Evolutionary conservation across 2,329 filamentous ascomycete species (phyloP), one percentile per base, ranked within the genome.

Genomic region (Diplodia scrobiculata): DNA sequence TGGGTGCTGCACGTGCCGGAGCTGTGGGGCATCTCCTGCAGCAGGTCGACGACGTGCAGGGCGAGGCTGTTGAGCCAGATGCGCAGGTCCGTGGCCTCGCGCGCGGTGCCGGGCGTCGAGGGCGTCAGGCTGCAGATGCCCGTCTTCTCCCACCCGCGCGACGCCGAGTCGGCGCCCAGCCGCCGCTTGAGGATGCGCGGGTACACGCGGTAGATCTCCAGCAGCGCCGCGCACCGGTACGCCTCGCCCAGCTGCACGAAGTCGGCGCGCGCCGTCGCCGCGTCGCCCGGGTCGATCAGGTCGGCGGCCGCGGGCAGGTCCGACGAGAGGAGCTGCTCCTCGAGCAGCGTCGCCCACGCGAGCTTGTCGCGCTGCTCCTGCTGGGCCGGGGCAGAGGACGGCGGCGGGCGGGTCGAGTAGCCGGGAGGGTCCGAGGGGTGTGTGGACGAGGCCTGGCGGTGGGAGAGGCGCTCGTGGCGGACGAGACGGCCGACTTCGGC

Each of bases 121-220:
- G 62, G 48, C 7, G 54, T 60, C 9, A 54, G 65, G 34, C 27
- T 25, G 65, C 55, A 52, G 48, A 63, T 54, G 38, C 55, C 55
- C 38, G 54, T 59, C 25, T 45, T 45, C 53, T 66, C 45, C 64
- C 64, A 66, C 21, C 53, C 64, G 47, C 47, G 29, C 21, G 64
- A 41, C n/a, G 11, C 41, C 21, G 36, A 32, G 41, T 53, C 53
- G 32, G 52, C 52, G 65, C 70, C 74, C 10, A 84, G 70, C 52
- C 82, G 79, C 38, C 77, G 78, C n/a, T 76, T 77, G 0, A 84
- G 75, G 41, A 84, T 74, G 34, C 82, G 80, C 2, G 84, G 84
- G 66, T 85, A 85, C 34, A 82, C 80, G 27, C 81, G 80, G 70
- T 86, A 86, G 21, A 86, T 72, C 68, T 86, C 83, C 53, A 86